Conservation (phyloP, 768 basidiomycete genomes). For the Boletus coccyginus region DNA sequence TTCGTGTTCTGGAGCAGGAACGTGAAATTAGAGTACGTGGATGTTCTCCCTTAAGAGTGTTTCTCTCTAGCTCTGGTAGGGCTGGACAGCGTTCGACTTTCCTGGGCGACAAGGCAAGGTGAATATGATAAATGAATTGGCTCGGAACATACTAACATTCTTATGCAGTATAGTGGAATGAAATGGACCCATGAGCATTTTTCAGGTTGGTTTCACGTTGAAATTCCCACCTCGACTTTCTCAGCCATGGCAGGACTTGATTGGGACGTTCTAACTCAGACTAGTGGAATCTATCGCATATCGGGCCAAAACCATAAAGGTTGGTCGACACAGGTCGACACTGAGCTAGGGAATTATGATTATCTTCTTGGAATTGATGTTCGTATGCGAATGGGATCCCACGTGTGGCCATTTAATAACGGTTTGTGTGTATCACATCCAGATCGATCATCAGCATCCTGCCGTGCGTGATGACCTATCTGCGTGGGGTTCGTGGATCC, state of each 20-base stretch:
- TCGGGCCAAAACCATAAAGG: constrained; percentile 62
- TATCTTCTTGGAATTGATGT: constrained; percentile 78
- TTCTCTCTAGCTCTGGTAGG: constrained; percentile 39
- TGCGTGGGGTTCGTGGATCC: constrained; percentile 77
- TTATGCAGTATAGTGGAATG: constrained; percentile 61
- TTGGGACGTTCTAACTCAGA: constrained; percentile 69
- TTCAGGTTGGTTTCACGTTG: constrained; percentile 48
- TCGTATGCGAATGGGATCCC: constrained; percentile 18
- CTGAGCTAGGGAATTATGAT: constrained; percentile 86
- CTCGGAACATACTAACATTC: background rate
- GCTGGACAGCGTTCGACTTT: constrained; percentile 87
- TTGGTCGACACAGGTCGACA: constrained; percentile 81
- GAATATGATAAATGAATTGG: constrained; percentile 16
- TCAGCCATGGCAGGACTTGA: constrained; percentile 59
- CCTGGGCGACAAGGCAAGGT: constrained; percentile 74
- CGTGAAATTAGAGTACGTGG: constrained; percentile 63
- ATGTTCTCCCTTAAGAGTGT: background rate
- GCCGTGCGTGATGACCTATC: constrained; percentile 73
- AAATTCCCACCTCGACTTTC: background rate
- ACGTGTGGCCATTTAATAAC: background rate
- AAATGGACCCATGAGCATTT: constrained; percentile 80
- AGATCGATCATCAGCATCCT: constrained; percentile 86
- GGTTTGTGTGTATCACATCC: constrained; percentile 8
- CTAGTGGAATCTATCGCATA: constrained; percentile 71
- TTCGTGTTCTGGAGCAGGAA: constrained; percentile 54